Evolutionary conservation across 371 early-diverging fungal genomes (phyloP).

Genomic region (Chytridium lagenaria): DNA sequence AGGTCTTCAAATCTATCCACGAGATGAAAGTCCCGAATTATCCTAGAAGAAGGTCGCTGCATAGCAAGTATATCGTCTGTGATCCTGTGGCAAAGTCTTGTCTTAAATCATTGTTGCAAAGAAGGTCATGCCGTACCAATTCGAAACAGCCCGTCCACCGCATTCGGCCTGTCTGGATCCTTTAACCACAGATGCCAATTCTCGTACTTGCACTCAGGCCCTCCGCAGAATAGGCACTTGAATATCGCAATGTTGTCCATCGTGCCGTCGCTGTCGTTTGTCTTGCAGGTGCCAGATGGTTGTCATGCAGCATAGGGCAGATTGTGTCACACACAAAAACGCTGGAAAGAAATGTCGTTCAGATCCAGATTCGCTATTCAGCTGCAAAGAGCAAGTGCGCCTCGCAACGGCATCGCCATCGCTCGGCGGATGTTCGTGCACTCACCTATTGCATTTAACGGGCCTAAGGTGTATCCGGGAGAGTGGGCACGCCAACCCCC

Average conservation of each 20-base stretch:
- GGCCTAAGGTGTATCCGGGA: not conserved
- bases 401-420: too few species aligned
- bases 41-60: conserved; percentile 49
- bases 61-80: conserved; percentile 51
- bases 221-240: conserved; percentile 14
- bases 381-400: too few species aligned
- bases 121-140: conserved; percentile 32
- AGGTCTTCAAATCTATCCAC: conserved; percentile 32
- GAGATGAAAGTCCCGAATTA: conserved; percentile 43
- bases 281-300: too few species aligned
- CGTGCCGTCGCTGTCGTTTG: too few species aligned
- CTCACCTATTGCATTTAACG: too few species aligned
- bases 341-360: too few species aligned
- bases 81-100: conserved; percentile 44
- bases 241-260: too few species aligned
- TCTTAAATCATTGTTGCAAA: not conserved
- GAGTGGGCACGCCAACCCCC: conserved; percentile 23
- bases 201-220: conserved; percentile 39
- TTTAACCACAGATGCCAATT: conserved; percentile 45
- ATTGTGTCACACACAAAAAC: too few species aligned
- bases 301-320: too few species aligned
- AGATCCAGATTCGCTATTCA: too few species aligned
- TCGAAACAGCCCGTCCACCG: conserved; percentile 52
- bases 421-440: too few species aligned
- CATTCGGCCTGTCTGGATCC: conserved; percentile 42